A percentile compares a stretch with the other conserved stretches of the same genome.
These are phyloP conservation scores for Monosporascus sp. DNA, from an alignment of 2,329 filamentous ascomycete genomes.

Conservation along the genomic window DNA sequence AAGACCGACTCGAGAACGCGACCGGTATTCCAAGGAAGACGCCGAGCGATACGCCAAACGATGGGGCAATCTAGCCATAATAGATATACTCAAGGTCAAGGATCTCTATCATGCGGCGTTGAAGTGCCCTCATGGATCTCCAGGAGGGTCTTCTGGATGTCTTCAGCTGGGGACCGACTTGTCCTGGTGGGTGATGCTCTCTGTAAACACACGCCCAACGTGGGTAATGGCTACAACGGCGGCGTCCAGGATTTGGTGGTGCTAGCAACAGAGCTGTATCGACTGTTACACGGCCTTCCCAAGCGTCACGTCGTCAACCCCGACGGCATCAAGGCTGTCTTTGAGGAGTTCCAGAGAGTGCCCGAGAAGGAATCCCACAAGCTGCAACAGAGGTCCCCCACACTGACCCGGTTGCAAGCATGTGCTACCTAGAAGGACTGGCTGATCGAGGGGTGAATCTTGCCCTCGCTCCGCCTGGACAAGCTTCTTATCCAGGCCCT, in stretches of 20 bases:
- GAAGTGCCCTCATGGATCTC: slow-evolving; percentile 3
- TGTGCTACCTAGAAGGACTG: neutral
- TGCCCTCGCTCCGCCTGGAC: neutral
- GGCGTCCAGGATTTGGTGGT: slow-evolving; percentile 11
- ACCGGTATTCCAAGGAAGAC: slow-evolving; percentile 9
- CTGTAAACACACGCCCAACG: slow-evolving; percentile 14
- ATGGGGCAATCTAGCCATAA: slow-evolving; percentile 4
- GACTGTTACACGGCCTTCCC: neutral
- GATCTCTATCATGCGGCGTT: slow-evolving; percentile 9
- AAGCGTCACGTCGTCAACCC: neutral
- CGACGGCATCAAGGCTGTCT: neutral
- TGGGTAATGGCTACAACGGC: slow-evolving; percentile 11
- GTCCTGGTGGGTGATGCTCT: slow-evolving; percentile 14
- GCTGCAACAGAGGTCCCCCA: neutral
- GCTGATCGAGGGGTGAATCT: neutral
- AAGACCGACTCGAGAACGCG: slow-evolving; percentile 2
- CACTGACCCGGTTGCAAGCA: neutral
- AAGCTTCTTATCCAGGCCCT: neutral
- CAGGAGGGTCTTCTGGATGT: slow-evolving; percentile 12
- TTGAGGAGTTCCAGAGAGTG: neutral
- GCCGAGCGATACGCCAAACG: slow-evolving; percentile 1
- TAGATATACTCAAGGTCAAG: slow-evolving; percentile 4
- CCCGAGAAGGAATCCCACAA: neutral
- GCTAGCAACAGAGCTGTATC: slow-evolving; percentile 8
- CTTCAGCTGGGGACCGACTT: slow-evolving; percentile 10